A percentile compares a stretch with the other conserved stretches of the same genome.
Conservation (phyloP, 148 eudicot species). For the Diospyros lotus region DNA sequence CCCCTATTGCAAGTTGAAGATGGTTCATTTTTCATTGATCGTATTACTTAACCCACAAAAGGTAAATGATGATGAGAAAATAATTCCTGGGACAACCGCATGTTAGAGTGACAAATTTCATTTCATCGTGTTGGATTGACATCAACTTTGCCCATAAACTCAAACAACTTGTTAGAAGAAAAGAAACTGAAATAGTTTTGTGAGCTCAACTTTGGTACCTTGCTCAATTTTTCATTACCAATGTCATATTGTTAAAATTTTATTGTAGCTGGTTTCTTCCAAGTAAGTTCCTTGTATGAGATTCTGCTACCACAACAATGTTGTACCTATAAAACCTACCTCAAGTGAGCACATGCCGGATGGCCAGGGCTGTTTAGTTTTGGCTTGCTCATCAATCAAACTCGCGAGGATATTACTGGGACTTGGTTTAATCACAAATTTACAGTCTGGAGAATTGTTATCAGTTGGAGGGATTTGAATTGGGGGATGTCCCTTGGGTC, state of each 20-base stretch:
- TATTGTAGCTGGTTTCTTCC: neutral
- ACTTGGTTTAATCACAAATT: neutral
- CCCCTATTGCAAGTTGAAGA: neutral
- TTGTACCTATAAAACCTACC: too few relatives aligned
- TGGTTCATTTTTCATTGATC: neutral
- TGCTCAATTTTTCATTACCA: neutral
- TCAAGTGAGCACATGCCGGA: neutral
- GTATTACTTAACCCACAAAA: too few relatives aligned
- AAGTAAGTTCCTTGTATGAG: neutral
- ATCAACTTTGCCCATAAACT: neutral
- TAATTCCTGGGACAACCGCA: neutral
- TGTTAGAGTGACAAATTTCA: neutral
- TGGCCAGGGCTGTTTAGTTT: neutral
- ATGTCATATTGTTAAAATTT: neutral
- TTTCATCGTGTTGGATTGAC: neutral
- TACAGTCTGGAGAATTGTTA: neutral
- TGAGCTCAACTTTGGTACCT: neutral
- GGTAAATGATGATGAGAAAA: too few relatives aligned
- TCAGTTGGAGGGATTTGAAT: too few relatives aligned
- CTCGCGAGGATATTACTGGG: neutral
- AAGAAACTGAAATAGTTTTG: neutral
- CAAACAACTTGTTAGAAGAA: neutral
- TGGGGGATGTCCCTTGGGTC: too few relatives aligned
- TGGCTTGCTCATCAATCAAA: slow-evolving; percentile 1
- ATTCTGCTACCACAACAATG: neutral